phyloP scores from a whole-genome alignment of 176 grass and related monocot species.

The Ensete ventricosum region DNA sequence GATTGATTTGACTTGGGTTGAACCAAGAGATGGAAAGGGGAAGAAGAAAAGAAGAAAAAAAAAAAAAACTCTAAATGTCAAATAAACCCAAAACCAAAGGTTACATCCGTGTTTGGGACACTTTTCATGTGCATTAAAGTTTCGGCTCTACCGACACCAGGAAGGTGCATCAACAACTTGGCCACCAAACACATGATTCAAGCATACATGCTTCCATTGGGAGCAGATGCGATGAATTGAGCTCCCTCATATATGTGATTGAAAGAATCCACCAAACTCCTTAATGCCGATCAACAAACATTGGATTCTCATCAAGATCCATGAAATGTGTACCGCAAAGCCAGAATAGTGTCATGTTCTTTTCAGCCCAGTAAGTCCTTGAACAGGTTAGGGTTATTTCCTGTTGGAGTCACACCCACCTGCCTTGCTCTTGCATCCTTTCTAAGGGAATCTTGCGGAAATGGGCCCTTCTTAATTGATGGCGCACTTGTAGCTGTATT shows the following conservation, averaged over 20 bases:
- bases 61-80: too few species aligned
- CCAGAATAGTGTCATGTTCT: neutral
- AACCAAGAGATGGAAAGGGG: too few species aligned
- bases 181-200: too few species aligned
- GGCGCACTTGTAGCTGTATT: conserved; percentile 23
- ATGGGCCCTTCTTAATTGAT: conserved; percentile 56
- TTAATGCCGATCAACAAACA: neutral
- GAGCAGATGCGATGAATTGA: neutral
- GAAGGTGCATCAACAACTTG: too few species aligned
- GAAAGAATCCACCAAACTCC: neutral
- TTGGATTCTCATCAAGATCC: neutral
- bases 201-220: neutral
- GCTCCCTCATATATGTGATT: neutral
- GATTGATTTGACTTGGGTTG: too few species aligned
- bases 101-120: too few species aligned
- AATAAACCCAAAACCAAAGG: too few species aligned
- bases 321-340: neutral
- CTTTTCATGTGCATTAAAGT: too few species aligned
- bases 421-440: conserved; percentile 65
- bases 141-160: too few species aligned
- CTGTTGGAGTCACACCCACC: conserved; percentile 76
- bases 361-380: conserved; percentile 76
- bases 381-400: conserved; percentile 90
- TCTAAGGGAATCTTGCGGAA: conserved; percentile 55
- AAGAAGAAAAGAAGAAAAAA: too few species aligned